A percentile compares a stretch with the other conserved stretches of the same genome.
Conservation (phyloP, 129 eudicot genomes). For the Flaveria linearis region DNA sequence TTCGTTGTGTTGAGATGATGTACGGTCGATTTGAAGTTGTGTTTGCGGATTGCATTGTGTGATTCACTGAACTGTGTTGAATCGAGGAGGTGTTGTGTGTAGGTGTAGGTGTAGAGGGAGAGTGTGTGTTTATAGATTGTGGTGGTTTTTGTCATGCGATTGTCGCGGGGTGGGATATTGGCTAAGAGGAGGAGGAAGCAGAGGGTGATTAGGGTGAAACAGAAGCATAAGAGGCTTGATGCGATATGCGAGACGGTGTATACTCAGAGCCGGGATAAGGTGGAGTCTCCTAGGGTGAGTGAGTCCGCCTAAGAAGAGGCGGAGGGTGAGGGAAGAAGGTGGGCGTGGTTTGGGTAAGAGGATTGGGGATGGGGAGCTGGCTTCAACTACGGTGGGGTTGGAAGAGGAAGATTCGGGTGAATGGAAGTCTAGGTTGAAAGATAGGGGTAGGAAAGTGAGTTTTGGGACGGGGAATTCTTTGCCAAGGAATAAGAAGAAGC, state of each 20-base stretch:
- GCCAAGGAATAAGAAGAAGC: constrained; percentile 66
- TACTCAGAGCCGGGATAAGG: constrained; percentile 53
- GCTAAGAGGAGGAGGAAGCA: constrained; percentile 41
- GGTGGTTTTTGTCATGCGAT: constrained; percentile 60
- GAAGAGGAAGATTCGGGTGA: constrained; percentile 53
- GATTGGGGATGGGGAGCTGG: constrained; percentile 2
- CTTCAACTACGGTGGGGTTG: constrained; percentile 40
- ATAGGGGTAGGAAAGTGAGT: constrained; percentile 42
- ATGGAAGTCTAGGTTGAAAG: constrained; percentile 79
- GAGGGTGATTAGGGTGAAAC: constrained; percentile 60
- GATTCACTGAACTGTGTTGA: constrained; percentile 2
- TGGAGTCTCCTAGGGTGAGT: constrained; percentile 35
- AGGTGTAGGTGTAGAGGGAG: neutral
- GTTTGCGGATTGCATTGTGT: constrained; percentile 23
- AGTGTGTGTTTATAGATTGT: constrained; percentile 8
- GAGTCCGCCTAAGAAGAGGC: constrained; percentile 65
- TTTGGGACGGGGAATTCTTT: constrained; percentile 39
- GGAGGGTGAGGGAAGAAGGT: constrained; percentile 40
- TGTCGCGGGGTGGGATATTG: constrained; percentile 46
- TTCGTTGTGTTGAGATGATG: neutral
- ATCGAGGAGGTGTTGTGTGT: constrained; percentile 15
- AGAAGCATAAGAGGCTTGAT: constrained; percentile 86
- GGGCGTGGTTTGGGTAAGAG: neutral
- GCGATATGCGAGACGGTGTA: constrained; percentile 65
- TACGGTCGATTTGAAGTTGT: constrained; percentile 25